Evolutionary conservation across 768 basidiomycete genomes (phyloP), one percentile per base, ranked within the genome.

Genomic region (Trametes gibbosa): DNA sequence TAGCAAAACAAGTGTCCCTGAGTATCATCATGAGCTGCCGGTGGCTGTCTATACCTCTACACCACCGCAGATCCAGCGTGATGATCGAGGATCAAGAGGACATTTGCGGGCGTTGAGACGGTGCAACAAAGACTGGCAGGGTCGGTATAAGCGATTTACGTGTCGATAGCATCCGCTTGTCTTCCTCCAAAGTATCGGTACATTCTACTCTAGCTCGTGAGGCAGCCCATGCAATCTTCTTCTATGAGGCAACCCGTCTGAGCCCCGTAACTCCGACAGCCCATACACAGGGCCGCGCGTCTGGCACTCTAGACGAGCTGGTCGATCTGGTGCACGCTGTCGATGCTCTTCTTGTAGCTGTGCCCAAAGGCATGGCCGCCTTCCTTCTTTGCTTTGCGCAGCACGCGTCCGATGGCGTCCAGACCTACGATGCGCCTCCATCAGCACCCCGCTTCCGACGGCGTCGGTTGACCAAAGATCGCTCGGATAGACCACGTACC

Each of bases 361-460:
- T 89, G 87, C 10, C 91, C 92, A 56, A 93, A 82, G 32, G 70
- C 76, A 50, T 66, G 75, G 71, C 81, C 82, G 42, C 87, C 87
- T 57, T 79, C 77, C 72, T 78, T 82, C 72, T 75, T 84, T 3
- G 83, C 89, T 68, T 83, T 86, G 74, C 80, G 83, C 52, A 97
- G 70, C 37, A 98, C 84, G 27, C 86, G 81, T 51, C 76, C 87
- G 19, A 98, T 95, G 12, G 93, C 92, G 72, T 97, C 91, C 49
- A 98, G 70, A 34, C 92, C 89, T 87, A 21, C 29, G 43, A 1
- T 19, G 19, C 3, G 35, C 35, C 46, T 66, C 34, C 63, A 25
- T 45, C 49, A 55, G 32, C 37, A 53, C n/a, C 19, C 21, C 19
- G n/a, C n/a, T n/a, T n/a, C n/a, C n/a, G n/a, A n/a, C n/a, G n/a